Conservation (phyloP, 2,329 filamentous ascomycete genomes). For the Neurospora sp. region DNA sequence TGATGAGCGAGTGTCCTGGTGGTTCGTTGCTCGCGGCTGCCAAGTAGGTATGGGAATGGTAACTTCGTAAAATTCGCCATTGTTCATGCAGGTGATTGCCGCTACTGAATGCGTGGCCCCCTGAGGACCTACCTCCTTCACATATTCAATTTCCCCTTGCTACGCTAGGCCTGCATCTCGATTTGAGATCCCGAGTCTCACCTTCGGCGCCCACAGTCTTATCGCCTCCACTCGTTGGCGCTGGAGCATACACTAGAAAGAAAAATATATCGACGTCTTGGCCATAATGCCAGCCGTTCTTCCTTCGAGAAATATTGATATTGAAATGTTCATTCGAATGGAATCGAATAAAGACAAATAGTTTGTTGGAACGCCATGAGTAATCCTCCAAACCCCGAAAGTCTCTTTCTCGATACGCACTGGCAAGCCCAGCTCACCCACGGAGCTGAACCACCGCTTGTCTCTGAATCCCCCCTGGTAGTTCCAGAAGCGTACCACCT, state of each 20-base stretch:
- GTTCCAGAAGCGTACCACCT: neutral
- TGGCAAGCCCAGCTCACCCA: neutral
- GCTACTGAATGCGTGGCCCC: neutral
- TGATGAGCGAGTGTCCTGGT: neutral
- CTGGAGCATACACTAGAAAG: neutral
- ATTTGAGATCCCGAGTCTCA: neutral
- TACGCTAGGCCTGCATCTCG: neutral
- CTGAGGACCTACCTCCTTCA: neutral
- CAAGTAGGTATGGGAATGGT: neutral
- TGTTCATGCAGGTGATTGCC: neutral
- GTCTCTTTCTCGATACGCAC: neutral
- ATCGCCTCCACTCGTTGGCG: neutral
- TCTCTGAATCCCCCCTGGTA: neutral
- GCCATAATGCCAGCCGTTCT: neutral
- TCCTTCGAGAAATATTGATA: neutral
- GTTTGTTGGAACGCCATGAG: neutral
- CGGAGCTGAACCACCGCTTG: neutral
- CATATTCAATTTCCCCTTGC: neutral
- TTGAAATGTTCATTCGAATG: neutral
- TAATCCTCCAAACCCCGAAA: neutral
- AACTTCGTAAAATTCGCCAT: neutral
- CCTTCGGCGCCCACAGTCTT: neutral
- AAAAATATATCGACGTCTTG: neutral
- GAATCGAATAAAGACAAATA: neutral
- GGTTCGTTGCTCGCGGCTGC: neutral